A percentile compares a stretch with the other conserved stretches of the same genome.
Evolutionary conservation across 164 flowering plant species (phyloP).

Genomic region (Liriodendron chinense): DNA sequence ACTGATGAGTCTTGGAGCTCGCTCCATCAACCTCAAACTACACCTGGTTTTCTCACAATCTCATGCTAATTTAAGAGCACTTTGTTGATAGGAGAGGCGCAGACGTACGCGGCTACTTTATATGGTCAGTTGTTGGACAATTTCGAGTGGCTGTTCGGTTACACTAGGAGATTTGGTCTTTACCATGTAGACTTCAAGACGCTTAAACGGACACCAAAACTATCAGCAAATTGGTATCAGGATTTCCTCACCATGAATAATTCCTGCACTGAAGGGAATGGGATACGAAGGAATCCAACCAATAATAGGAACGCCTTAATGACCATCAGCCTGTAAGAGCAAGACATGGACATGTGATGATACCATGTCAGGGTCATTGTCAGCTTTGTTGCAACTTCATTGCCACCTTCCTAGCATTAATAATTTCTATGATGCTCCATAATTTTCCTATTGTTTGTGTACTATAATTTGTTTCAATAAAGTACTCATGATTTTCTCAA

Average conservation of each 20-base stretch:
- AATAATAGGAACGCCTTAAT: neutral
- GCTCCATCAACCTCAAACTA: neutral
- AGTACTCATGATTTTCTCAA: too few relatives aligned
- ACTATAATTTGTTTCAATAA: too few relatives aligned
- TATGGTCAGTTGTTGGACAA: constrained; percentile 20
- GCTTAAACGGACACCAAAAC: constrained; percentile 12
- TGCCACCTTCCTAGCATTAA: too few relatives aligned
- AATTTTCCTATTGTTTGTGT: too few relatives aligned
- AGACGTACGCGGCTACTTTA: constrained; percentile 22
- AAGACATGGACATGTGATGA: neutral
- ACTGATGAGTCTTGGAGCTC: too few relatives aligned
- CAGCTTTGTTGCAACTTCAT: too few relatives aligned
- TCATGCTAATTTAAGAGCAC: neutral
- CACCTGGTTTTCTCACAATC: neutral
- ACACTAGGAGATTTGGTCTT: constrained; percentile 17
- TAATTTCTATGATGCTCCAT: too few relatives aligned
- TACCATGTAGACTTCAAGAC: constrained; percentile 12
- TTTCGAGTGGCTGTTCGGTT: constrained; percentile 17
- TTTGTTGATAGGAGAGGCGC: constrained; percentile 15
- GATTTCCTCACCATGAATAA: constrained; percentile 6
- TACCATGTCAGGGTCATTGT: neutral
- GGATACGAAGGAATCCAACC: too few relatives aligned
- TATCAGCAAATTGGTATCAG: constrained; percentile 16
- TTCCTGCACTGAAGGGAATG: neutral
- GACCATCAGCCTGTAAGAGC: neutral